phyloP scores from a whole-genome alignment of 1,284 basidiomycete genomes.

The Golubevia pallescens region DNA sequence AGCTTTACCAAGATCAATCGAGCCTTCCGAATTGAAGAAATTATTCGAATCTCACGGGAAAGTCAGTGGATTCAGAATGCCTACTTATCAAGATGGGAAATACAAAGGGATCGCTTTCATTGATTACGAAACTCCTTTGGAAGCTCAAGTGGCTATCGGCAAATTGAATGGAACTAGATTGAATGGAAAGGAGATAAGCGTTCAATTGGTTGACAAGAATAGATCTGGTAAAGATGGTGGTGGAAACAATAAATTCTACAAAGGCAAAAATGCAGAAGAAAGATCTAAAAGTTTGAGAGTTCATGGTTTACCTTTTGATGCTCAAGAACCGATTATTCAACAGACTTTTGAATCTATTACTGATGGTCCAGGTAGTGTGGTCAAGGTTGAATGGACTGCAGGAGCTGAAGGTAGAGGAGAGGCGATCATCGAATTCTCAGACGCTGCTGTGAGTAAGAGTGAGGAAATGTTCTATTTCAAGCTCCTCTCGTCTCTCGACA shows the following conservation, averaged over 20 bases:
- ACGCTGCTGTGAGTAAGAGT: constrained; percentile 22
- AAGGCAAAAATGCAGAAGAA: neutral
- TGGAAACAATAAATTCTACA: neutral
- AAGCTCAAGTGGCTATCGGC: constrained; percentile 49
- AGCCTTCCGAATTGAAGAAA: constrained; percentile 27
- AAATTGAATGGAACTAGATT: constrained; percentile 44
- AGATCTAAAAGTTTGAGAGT: constrained; percentile 34
- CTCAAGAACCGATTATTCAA: constrained; percentile 61
- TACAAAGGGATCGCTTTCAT: constrained; percentile 52
- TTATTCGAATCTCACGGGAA: constrained; percentile 35
- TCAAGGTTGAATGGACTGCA: constrained; percentile 40
- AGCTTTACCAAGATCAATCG: constrained; percentile 35
- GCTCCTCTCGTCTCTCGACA: neutral
- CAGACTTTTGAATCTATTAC: constrained; percentile 40
- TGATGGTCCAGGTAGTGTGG: constrained; percentile 30
- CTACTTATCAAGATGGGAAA: constrained; percentile 29
- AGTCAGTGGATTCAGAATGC: constrained; percentile 36
- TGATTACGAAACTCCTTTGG: constrained; percentile 33
- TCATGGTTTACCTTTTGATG: constrained; percentile 37
- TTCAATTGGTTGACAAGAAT: constrained; percentile 29
- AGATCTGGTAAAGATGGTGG: constrained; percentile 1
- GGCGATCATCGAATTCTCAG: constrained; percentile 36
- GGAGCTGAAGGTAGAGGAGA: constrained; percentile 14
- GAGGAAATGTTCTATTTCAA: constrained; percentile 30
- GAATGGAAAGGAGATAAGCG: constrained; percentile 40